Base-by-base conservation (phyloP, 768 basidiomycete species). In the Rhodotorula toruloides region DNA sequence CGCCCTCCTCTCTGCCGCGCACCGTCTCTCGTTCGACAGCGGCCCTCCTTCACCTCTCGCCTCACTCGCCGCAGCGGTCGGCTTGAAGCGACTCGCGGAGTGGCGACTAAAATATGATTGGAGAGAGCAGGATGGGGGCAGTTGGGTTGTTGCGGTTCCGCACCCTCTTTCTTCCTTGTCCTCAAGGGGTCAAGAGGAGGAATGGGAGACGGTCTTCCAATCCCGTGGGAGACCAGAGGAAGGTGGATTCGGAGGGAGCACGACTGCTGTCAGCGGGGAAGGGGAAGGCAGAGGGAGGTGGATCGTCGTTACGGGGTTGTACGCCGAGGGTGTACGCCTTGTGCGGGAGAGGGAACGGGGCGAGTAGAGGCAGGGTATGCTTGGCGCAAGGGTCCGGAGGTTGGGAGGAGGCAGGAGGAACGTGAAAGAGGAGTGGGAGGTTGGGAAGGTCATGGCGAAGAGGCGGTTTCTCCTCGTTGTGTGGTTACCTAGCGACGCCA, bases 241-340 rank as follows among this genome's bases (percentile, higher is more conserved):
- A n/a, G 44, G 52, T 4, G 66, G 50, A 11, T 67, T 62, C n/a
- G 66, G 66, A 12, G 56, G 54, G 37, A 48, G 44, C 16, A 58
- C 66, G 44, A 67, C 66, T 3, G 50, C 56, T 5, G 47, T 67
- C 1, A n/a, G 47, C 46, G 7, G 60, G 66, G 14, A 43, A 1
- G 4, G 19, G 37, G 6, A n/a, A 29, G 22, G 52, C 19, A 25
- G 46, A 42, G 10, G 43, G 49, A 25, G 39, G n/a, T 67, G 66
- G 66, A 34, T 67, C 25, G 54, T 49, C 19, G 66, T 67, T 0
- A 46, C 50, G 2, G 66, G 66, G 46, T 25, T 67, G 50, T 67
- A 67, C 44, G 66, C 58, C 49, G 61, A 63, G 50, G 66, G 66
- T 3, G 56, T 58, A 16, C 53, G 40, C 44, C n/a, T 63, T 8